phyloP scores from a whole-genome alignment of 2,329 filamentous ascomycete genomes.

The Sporothrix globosa region DNA sequence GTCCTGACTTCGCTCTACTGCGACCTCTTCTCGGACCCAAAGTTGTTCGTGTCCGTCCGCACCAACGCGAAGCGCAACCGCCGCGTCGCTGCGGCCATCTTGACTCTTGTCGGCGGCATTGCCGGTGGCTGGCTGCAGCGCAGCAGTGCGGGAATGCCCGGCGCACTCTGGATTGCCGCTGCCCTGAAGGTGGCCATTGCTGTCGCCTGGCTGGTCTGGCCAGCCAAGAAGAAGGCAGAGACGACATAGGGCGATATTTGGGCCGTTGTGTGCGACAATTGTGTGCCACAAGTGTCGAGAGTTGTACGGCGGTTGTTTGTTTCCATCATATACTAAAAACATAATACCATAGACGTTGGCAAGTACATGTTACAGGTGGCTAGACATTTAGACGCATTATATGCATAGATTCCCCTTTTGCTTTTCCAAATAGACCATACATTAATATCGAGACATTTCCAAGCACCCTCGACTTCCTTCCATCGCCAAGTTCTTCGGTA shows the following conservation, averaged over 20 bases:
- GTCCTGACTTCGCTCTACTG: constrained; percentile 60
- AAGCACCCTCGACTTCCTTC: not conserved
- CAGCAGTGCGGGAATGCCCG: constrained; percentile 50
- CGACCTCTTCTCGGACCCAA: constrained; percentile 57
- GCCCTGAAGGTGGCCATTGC: constrained; percentile 60
- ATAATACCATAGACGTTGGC: not conserved
- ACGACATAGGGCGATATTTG: not conserved
- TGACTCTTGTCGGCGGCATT: constrained; percentile 56
- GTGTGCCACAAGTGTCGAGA: not conserved
- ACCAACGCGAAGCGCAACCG: constrained; percentile 57
- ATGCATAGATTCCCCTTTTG: constrained; percentile 24
- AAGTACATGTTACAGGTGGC: not conserved
- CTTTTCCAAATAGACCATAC: not conserved
- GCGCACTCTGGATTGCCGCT: constrained; percentile 60
- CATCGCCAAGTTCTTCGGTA: too few species aligned
- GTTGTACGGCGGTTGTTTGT: too few species aligned
- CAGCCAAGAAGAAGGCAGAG: constrained; percentile 38
- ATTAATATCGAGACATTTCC: constrained; percentile 2
- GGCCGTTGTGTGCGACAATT: not conserved
- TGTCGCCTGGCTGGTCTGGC: constrained; percentile 65
- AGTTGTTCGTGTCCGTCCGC: constrained; percentile 48
- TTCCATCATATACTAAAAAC: too few species aligned
- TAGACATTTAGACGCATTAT: constrained; percentile 9
- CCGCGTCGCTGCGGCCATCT: constrained; percentile 53
- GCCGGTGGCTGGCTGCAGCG: constrained; percentile 55